phyloP scores from a whole-genome alignment of 129 eudicot genomes.

The Gnaphalium uliginosum region DNA sequence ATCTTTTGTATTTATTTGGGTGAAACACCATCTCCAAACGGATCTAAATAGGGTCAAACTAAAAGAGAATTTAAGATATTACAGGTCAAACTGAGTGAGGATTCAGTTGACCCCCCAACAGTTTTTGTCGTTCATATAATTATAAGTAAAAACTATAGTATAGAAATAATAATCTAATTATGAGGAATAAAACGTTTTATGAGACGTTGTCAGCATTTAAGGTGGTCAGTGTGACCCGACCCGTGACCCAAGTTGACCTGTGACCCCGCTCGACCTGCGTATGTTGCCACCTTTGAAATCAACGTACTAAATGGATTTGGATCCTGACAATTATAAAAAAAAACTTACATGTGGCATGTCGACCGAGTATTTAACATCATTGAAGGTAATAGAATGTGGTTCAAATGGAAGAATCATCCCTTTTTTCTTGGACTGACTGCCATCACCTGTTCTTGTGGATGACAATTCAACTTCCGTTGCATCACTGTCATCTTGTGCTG shows the following conservation, averaged over 20 bases:
- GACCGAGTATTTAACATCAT: constrained; percentile 74
- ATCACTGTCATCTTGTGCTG: constrained; percentile 24
- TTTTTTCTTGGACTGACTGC: constrained; percentile 29
- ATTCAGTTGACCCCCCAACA: too few relatives aligned
- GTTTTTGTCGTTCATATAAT: too few relatives aligned
- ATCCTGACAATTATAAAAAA: background rate
- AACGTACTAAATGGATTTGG: background rate
- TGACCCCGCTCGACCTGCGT: background rate
- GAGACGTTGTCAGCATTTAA: too few relatives aligned
- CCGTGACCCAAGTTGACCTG: background rate
- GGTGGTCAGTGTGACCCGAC: background rate
- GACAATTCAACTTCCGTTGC: constrained; percentile 32
- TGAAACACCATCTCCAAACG: background rate
- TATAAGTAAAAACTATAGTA: too few relatives aligned
- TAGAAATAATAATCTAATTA: too few relatives aligned
- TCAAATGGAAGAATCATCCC: constrained; percentile 91
- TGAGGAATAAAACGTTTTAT: too few relatives aligned
- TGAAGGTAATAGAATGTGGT: constrained; percentile 78
- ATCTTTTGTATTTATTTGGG: background rate
- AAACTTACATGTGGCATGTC: constrained; percentile 87
- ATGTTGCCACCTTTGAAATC: background rate
- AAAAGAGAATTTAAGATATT: too few relatives aligned
- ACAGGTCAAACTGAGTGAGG: too few relatives aligned
- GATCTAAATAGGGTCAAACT: background rate
- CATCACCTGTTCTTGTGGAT: constrained; percentile 20